Evolutionary conservation across 768 basidiomycete species (phyloP).

Genomic region (Boletus barrowsii): DNA sequence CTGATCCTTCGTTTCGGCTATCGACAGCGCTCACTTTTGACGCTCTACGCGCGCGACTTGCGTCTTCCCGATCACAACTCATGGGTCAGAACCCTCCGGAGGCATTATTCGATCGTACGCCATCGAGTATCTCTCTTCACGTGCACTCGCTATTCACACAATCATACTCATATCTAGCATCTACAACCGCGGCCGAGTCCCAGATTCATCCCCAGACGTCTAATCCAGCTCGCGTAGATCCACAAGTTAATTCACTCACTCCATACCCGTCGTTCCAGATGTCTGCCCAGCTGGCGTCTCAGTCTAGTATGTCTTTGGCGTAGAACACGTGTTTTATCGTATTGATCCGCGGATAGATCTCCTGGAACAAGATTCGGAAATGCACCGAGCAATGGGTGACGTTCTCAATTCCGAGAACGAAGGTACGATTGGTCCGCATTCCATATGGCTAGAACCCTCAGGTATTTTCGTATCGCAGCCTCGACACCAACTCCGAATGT

Average conservation of each 20-base stretch:
- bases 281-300: conserved; percentile 46
- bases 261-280: conserved; percentile 52
- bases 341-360: conserved; percentile 44
- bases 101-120: conserved; percentile 37
- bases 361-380: conserved; percentile 67
- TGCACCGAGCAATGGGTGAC: conserved; percentile 61
- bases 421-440: conserved; percentile 12
- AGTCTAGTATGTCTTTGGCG: conserved; percentile 48
- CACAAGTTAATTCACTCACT: conserved; percentile 53
- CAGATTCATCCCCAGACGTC: conserved; percentile 24
- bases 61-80: conserved; percentile 35
- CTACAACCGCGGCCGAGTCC: conserved; percentile 10
- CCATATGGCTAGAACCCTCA: not conserved
- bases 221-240: conserved; percentile 37
- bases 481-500: conserved; percentile 11
- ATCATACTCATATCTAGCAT: conserved; percentile 15
- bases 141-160: conserved; percentile 1
- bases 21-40: conserved; percentile 48
- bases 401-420: conserved; percentile 52
- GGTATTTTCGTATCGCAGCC: conserved; percentile 3
- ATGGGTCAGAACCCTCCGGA: conserved; percentile 35
- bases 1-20: conserved; percentile 38
- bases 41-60: conserved; percentile 45
- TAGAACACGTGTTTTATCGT: not conserved
- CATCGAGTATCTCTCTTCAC: not conserved